Evolutionary conservation across 192 early-diverging fungal genomes (phyloP).

Genomic region (Thamnidium elegans): DNA sequence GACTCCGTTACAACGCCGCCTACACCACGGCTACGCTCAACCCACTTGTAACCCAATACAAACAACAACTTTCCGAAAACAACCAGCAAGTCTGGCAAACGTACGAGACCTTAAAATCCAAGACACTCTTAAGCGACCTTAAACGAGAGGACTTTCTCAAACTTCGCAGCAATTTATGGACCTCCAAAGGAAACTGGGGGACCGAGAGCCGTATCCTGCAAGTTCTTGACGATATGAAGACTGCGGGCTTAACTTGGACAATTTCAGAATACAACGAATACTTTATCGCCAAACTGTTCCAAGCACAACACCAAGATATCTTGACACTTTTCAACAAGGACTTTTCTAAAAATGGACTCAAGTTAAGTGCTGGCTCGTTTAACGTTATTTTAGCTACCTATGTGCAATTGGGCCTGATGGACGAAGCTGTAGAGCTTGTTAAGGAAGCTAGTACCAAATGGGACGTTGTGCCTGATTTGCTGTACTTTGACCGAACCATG

Average conservation of each 20-base stretch:
- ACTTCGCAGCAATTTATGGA: constrained; percentile 25
- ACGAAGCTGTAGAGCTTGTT: constrained; percentile 20
- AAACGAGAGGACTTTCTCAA: constrained; percentile 16
- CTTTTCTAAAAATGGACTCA: background rate
- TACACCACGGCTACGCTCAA: too few relatives aligned
- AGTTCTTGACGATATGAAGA: constrained; percentile 27
- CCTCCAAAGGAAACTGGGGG: constrained; percentile 21
- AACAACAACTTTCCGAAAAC: too few relatives aligned
- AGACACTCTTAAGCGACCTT: background rate
- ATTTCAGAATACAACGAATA: constrained; percentile 33
- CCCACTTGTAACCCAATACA: too few relatives aligned
- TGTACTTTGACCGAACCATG: constrained; percentile 22
- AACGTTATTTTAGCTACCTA: constrained; percentile 31
- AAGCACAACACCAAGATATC: constrained; percentile 27
- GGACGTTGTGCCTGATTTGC: constrained; percentile 21
- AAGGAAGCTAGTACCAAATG: background rate
- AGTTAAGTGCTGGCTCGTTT: constrained; percentile 25
- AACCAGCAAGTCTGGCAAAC: background rate
- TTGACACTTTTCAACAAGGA: constrained; percentile 15
- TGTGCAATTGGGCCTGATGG: constrained; percentile 14
- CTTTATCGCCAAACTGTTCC: constrained; percentile 29
- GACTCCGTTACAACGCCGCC: too few relatives aligned
- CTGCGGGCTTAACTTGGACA: constrained; percentile 18
- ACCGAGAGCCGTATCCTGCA: constrained; percentile 22
- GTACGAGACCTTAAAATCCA: background rate